phyloP scores from a whole-genome alignment of 345 rosid genomes.

The Syzygium oleosum region DNA sequence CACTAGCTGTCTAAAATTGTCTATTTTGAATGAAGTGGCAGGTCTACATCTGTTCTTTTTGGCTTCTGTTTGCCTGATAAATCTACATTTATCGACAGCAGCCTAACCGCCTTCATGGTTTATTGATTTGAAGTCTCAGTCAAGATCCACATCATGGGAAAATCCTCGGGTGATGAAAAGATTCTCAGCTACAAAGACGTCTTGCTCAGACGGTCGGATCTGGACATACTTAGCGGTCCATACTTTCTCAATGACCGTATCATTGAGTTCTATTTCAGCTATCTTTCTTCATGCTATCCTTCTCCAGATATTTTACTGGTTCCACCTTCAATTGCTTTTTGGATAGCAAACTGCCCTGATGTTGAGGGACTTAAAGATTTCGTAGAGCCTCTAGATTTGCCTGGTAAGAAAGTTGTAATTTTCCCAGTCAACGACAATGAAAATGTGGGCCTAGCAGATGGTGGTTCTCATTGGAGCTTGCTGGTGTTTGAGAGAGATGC shows the following conservation, averaged over 20 bases:
- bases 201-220: constrained; percentile 71
- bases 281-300: constrained; percentile 39
- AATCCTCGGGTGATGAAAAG: constrained; percentile 47
- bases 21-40: not conserved
- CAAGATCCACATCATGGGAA: constrained; percentile 28
- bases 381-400: constrained; percentile 41
- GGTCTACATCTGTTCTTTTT: not conserved
- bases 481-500: constrained; percentile 46
- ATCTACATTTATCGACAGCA: not conserved
- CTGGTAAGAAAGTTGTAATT: constrained; percentile 41
- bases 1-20: not conserved
- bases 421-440: constrained; percentile 67
- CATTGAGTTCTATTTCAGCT: constrained; percentile 78
- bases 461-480: constrained; percentile 87
- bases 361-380: constrained; percentile 42
- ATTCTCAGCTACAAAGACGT: constrained; percentile 77
- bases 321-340: constrained; percentile 76
- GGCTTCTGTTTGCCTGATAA: not conserved
- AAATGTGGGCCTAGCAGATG: constrained; percentile 57
- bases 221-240: constrained; percentile 53
- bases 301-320: constrained; percentile 44
- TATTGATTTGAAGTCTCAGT: not conserved
- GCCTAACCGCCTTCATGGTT: not conserved
- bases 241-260: constrained; percentile 58
- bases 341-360: constrained; percentile 69